phyloP scores from a whole-genome alignment of 305 asterid genomes.

The Rubia balearica region DNA sequence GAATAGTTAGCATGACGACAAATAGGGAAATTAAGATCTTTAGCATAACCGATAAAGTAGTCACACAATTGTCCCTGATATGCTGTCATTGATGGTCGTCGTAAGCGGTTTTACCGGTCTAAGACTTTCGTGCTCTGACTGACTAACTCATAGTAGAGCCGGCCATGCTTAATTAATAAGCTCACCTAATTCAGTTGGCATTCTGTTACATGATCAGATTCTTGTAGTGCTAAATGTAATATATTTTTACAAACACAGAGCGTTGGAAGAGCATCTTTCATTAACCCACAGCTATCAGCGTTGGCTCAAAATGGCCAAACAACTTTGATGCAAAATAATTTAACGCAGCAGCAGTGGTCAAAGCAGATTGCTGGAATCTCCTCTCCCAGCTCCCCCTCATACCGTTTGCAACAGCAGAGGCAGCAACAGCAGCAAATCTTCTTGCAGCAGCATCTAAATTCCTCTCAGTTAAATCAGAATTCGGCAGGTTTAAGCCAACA shows the following conservation, averaged over 20 bases:
- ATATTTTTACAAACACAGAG: slow-evolving; percentile 54
- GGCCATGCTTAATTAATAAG: background rate
- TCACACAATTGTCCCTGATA: background rate
- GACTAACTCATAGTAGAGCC: background rate
- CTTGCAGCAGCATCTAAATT: slow-evolving; percentile 58
- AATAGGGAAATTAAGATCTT: background rate
- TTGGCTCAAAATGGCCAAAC: slow-evolving; percentile 80
- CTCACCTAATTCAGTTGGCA: background rate
- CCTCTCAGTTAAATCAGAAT: slow-evolving; percentile 59
- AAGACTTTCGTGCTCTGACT: background rate
- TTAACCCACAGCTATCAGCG: slow-evolving; percentile 63
- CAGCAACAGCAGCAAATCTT: slow-evolving; percentile 44
- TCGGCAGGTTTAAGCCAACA: slow-evolving; percentile 59
- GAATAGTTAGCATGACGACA: background rate
- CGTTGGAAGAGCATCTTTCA: slow-evolving; percentile 60
- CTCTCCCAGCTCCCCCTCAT: slow-evolving; percentile 61
- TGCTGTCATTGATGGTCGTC: background rate
- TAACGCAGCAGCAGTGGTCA: slow-evolving; percentile 82
- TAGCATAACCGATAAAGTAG: background rate
- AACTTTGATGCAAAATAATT: slow-evolving; percentile 57
- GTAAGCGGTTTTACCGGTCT: background rate
- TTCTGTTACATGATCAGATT: background rate
- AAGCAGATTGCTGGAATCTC: slow-evolving; percentile 69
- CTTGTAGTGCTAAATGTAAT: slow-evolving; percentile 12
- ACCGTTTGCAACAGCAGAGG: slow-evolving; percentile 57